phyloP scores from a whole-genome alignment of 139 green algal genomes.

The Pseudopediastrum boryanum region DNA sequence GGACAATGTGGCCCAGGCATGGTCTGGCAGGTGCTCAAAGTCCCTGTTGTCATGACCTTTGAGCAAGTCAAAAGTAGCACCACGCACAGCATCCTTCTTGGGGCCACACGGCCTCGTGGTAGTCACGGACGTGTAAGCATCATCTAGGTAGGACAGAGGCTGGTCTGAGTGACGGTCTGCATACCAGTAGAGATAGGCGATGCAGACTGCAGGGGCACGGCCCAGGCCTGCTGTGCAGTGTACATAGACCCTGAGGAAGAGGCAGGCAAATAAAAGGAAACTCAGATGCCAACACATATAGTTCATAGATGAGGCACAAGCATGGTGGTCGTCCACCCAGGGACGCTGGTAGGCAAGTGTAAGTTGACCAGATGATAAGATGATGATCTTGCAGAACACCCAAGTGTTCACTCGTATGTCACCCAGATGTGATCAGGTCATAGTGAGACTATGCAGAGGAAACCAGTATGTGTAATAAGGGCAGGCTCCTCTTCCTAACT shows the following conservation, averaged over 20 bases:
- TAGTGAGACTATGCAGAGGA: too few species aligned
- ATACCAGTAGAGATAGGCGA: conserved; percentile 78
- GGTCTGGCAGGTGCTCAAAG: conserved; percentile 39
- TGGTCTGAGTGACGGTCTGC: conserved; percentile 5
- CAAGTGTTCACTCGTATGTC: too few species aligned
- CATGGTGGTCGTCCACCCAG: too few species aligned
- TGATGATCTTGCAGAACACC: too few species aligned
- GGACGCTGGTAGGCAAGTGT: too few species aligned
- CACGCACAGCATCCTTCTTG: conserved; percentile 79
- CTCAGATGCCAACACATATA: too few species aligned
- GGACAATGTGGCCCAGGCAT: conserved; percentile 45
- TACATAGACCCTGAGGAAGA: conserved; percentile 65
- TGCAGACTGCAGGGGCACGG: conserved; percentile 73
- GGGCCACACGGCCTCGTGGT: conserved; percentile 82
- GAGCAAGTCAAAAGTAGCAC: conserved; percentile 73
- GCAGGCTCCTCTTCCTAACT: too few species aligned
- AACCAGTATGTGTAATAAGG: too few species aligned
- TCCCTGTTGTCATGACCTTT: conserved; percentile 32
- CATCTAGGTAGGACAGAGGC: conserved; percentile 58
- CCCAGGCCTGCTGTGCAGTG: conserved; percentile 83
- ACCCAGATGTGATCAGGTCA: too few species aligned
- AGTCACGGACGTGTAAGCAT: conserved; percentile 77
- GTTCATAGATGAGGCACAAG: too few species aligned
- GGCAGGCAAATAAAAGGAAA: too few species aligned
- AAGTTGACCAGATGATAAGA: too few species aligned